phyloP scores from a whole-genome alignment of 148 eudicot species.

The Simmondsia chinensis region DNA sequence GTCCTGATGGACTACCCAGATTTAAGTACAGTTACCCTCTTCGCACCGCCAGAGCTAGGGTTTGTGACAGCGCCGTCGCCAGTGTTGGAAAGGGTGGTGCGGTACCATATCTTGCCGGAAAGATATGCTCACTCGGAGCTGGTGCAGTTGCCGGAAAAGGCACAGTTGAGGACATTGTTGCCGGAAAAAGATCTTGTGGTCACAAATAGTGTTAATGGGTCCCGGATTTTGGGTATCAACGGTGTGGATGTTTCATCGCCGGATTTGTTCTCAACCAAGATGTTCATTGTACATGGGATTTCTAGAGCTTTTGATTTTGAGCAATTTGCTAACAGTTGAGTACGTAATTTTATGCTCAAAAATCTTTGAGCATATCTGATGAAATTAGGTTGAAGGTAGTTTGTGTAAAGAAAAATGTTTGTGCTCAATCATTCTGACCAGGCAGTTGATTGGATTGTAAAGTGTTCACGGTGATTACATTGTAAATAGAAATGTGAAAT shows the following conservation, averaged over 20 bases:
- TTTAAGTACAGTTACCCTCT: constrained; percentile 31
- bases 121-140: constrained; percentile 28
- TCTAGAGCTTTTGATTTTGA: constrained; percentile 30
- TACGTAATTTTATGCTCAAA: no score
- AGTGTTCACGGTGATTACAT: no score
- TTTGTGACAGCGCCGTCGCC: constrained; percentile 31
- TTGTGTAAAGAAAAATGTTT: no score
- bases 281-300: constrained; percentile 50
- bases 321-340: constrained; percentile 14
- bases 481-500: no score
- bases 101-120: constrained; percentile 35
- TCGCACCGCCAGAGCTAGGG: constrained; percentile 38
- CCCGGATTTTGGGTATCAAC: constrained; percentile 22
- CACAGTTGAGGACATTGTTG: constrained; percentile 29
- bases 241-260: constrained; percentile 37
- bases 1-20: constrained; percentile 28
- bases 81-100: constrained; percentile 30
- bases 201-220: constrained; percentile 9
- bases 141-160: constrained; percentile 22
- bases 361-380: no score
- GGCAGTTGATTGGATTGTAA: no score
- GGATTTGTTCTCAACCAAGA: constrained; percentile 27
- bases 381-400: no score
- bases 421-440: no score
- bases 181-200: constrained; percentile 22